Evolutionary conservation across 176 grass and related monocot species (phyloP), one percentile per base, ranked within the genome.

Genomic region (Miscanthus lutarioriparius): DNA sequence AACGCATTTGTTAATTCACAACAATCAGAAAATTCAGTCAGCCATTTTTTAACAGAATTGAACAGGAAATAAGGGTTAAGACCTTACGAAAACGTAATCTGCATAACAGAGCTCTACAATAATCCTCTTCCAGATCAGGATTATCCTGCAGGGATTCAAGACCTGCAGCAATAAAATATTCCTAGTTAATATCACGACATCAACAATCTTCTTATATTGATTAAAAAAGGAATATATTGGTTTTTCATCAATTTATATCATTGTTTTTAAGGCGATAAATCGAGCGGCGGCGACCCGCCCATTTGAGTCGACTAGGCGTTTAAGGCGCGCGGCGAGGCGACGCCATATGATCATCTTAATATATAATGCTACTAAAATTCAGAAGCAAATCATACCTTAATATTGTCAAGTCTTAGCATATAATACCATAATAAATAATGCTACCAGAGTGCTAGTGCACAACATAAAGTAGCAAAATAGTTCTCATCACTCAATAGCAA

Each of bases 1-100:
- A 67, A 43, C 6, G 3, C 7, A 65, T 1, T 30, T 78, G 37
- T 67, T 61, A 77, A 59, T 74, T 72, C 64, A 56, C 35, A 71
- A 25, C 73, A 61, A 74, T 45, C 32, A 56, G 26, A 26, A 85
- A 67, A 79, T 86, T 28, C 38, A 89, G 20, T 19, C 17, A 88
- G 53, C 25, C 35, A 75, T 53, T 58, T 47, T 72, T 47, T 30
- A 63, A 67, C 48, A 67, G 16, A 83, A 90, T 68, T 74, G 36
- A 71, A 82, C 20, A 91, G 85, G 92, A 94, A 91, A 87, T 76
- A 87, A 75, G 85, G 86, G 88, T 84, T 86, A 85, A 98, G 91
- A 98, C 96, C 96, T 98, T 98, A 98, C 93, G 96, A 98, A 98
- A 98, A 90, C 93, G 96, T 90, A 98, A 98, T 88, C 96, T 86